Evolutionary conservation across 768 basidiomycete species (phyloP), one percentile per base, ranked within the genome.

Genomic region (Fibroporia radiculosa): DNA sequence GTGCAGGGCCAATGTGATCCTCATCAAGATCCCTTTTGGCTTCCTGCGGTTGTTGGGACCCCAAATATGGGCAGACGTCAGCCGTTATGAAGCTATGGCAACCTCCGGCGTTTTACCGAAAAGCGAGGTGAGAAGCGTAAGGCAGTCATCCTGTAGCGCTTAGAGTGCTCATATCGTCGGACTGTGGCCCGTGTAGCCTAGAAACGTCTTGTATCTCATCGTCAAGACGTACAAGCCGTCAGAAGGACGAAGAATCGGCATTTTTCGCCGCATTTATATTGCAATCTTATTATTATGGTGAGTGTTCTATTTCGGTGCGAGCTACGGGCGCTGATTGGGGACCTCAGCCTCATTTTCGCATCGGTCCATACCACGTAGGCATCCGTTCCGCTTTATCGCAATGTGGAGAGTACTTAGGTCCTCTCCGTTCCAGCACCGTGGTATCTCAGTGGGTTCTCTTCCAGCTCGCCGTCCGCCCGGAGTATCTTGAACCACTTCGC

Each of bases 391-490:
- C 24, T 40, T 4, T 25, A 12, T 26, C 22, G 20, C 4, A 27
- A 12, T 25, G 22, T 40, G 11, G 11, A 10, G 10, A 12, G 16
- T 41, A n/a, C 19, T 42, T 12, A n/a, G 33, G 24, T 2, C 29
- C 12, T 12, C 35, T 29, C 22, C 16, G 4, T 8, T 37, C 5
- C 48, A 65, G 62, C 1, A 61, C 63, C 6, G 56, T 60, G 33
- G 63, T 66, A 3, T 57, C 57, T 6, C 61, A 64, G 14, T 66
- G 63, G 63, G 59, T 65, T 3, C 42, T 65, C 5, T 66, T 57
- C 45, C 61, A 65, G 28, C 52, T 65, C 12, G 55, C 59, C 3
- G 39, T 45, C 13, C 60, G 57, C 4, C 62, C 62, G 12, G 57
- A 63, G 29, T 65, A 61, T 40, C 40, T 64, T 8, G 40, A 48